A percentile compares a stretch with the other conserved stretches of the same genome.
phyloP scores from a whole-genome alignment of 2,329 filamentous ascomycete genomes.

The Incumbomyces lentus region DNA sequence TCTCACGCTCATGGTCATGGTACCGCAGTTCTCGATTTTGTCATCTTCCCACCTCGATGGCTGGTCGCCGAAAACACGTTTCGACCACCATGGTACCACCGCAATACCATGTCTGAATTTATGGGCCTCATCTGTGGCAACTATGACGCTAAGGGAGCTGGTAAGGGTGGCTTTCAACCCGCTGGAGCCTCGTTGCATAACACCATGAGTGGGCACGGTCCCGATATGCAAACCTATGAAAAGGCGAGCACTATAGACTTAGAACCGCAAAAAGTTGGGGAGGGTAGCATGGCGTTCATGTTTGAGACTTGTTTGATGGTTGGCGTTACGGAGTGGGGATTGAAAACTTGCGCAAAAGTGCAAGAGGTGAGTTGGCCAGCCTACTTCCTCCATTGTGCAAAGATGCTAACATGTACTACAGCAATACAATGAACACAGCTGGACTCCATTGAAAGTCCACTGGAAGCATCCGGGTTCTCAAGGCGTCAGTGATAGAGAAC shows the following conservation, averaged over 20 bases:
- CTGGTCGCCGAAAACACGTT: conserved; percentile 51
- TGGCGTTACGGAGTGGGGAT: conserved; percentile 61
- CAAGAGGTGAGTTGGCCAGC: conserved; percentile 37
- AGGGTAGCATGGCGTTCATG: conserved; percentile 55
- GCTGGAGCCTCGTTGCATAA: conserved; percentile 57
- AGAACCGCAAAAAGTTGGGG: conserved; percentile 46
- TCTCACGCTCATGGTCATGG: conserved; percentile 43
- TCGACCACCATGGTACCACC: conserved; percentile 54
- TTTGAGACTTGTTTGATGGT: conserved; percentile 59
- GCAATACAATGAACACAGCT: conserved; percentile 71
- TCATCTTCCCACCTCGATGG: conserved; percentile 57
- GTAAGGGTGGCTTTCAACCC: conserved; percentile 46
- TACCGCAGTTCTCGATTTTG: conserved; percentile 55
- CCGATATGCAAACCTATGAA: conserved; percentile 46
- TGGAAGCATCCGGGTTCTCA: conserved; percentile 43
- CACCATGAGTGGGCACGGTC: conserved; percentile 60
- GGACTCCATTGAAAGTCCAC: conserved; percentile 57
- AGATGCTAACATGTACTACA: conserved; percentile 10
- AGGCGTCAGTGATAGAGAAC: conserved; percentile 19
- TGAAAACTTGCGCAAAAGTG: conserved; percentile 59
- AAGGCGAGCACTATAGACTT: conserved; percentile 44
- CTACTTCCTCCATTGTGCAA: neutral
- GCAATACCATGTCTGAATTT: conserved; percentile 56
- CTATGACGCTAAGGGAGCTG: conserved; percentile 49
- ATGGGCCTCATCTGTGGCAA: conserved; percentile 54